Evolutionary conservation across 1,284 basidiomycete genomes (phyloP).

Genomic region (Butyriboletus appendiculatus): DNA sequence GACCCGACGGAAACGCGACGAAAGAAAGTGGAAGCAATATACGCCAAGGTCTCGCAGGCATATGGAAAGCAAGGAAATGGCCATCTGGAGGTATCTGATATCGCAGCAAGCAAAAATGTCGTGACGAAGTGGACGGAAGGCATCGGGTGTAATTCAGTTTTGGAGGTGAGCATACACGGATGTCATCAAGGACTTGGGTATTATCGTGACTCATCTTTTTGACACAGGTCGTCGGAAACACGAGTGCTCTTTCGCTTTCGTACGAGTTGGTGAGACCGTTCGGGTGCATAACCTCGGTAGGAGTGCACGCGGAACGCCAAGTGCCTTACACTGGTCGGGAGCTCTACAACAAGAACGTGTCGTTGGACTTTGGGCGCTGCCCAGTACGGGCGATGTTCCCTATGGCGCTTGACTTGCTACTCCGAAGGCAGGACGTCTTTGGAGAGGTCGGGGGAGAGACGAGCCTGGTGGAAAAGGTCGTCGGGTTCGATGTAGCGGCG

Average conservation of each 20-base stretch:
- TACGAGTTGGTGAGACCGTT: conserved; percentile 80
- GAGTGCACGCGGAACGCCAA: conserved; percentile 61
- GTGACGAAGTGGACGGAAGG: conserved; percentile 54
- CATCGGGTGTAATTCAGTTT: conserved; percentile 60
- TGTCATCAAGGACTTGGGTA: not conserved
- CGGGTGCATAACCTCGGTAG: conserved; percentile 79
- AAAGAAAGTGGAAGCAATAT: conserved; percentile 57
- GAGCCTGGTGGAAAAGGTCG: conserved; percentile 65
- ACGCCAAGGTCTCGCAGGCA: conserved; percentile 47
- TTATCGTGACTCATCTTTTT: not conserved
- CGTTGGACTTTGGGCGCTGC: conserved; percentile 84
- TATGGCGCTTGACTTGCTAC: conserved; percentile 69
- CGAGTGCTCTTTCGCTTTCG: conserved; percentile 67
- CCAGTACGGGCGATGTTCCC: conserved; percentile 82
- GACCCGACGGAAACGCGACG: conserved; percentile 60
- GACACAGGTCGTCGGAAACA: conserved; percentile 77
- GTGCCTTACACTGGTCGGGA: conserved; percentile 63
- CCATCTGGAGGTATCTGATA: conserved; percentile 49
- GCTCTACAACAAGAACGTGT: conserved; percentile 83
- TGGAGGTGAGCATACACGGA: conserved; percentile 51
- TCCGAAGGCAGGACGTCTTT: conserved; percentile 69
- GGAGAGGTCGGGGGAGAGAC: conserved; percentile 56
- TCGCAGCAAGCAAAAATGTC: conserved; percentile 51
- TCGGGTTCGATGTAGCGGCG: conserved; percentile 54
- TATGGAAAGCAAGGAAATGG: conserved; percentile 41